phyloP scores from a whole-genome alignment of 2,329 filamentous ascomycete species.

The Metarhizium robertsii region DNA sequence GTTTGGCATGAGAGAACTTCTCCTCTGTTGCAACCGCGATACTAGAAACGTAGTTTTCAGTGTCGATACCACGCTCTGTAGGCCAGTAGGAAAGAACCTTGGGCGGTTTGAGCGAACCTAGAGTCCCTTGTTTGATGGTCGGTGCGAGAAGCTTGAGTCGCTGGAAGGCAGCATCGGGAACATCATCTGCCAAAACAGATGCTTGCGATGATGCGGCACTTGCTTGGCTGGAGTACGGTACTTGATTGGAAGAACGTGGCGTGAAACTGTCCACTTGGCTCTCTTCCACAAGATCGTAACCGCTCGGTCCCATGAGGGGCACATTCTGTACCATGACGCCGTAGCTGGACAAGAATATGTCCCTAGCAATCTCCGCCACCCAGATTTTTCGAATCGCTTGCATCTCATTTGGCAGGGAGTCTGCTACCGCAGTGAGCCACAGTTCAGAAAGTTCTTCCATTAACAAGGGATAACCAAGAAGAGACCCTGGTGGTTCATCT shows the following conservation, averaged over 20 bases:
- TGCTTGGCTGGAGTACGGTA: not conserved
- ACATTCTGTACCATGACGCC: conserved; percentile 25
- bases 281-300: conserved; percentile 4
- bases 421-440: conserved; percentile 21
- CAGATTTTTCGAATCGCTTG: conserved; percentile 16
- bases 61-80: conserved; percentile 23
- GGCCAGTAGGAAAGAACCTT: conserved; percentile 30
- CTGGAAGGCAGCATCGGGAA: conserved; percentile 20
- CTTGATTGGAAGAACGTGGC: not conserved
- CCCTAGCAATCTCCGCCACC: conserved; percentile 23
- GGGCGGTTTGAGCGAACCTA: conserved; percentile 17
- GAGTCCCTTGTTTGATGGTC: conserved; percentile 15
- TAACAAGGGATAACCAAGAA: conserved; percentile 18
- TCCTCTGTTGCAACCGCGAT: conserved; percentile 25
- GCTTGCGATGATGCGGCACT: conserved; percentile 7
- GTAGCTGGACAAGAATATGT: conserved; percentile 24
- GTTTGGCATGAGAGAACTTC: conserved; percentile 24
- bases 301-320: conserved; percentile 17
- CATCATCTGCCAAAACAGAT: conserved; percentile 3
- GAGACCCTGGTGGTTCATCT: conserved; percentile 14
- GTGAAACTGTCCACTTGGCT: conserved; percentile 7
- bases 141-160: conserved; percentile 26
- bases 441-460: conserved; percentile 19
- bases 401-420: conserved; percentile 14
- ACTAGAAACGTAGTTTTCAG: conserved; percentile 28